phyloP scores from a whole-genome alignment of 2,329 filamentous ascomycete species.

The Penicillium sp. region DNA sequence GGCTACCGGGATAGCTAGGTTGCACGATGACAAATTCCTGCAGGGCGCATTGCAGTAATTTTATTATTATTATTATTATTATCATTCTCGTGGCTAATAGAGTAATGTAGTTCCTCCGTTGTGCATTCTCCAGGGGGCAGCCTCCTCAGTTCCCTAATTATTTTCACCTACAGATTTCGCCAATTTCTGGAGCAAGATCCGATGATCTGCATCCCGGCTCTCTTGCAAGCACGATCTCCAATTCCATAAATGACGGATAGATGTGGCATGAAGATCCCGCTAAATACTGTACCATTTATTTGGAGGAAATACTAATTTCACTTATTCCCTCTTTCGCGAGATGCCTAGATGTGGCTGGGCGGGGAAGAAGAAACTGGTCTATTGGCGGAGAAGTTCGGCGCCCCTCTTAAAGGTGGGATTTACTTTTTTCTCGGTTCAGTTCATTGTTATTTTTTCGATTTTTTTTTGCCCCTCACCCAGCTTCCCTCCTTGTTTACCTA shows the following conservation, averaged over 20 bases:
- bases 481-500: neutral
- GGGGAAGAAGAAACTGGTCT: neutral
- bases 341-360: constrained; percentile 1
- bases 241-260: constrained; percentile 21
- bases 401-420: neutral
- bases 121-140: constrained; percentile 18
- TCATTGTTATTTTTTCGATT: neutral
- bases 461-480: neutral
- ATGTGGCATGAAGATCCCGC: constrained; percentile 24
- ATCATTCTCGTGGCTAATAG: constrained; percentile 17
- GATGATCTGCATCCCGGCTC: constrained; percentile 33
- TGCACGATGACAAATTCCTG: constrained; percentile 30
- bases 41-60: constrained; percentile 15
- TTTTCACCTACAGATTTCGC: constrained; percentile 8
- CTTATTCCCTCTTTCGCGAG: neutral
- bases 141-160: constrained; percentile 8
- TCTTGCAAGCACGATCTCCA: constrained; percentile 34
- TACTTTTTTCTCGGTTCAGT: neutral
- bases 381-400: constrained; percentile 1
- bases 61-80: neutral
- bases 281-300: constrained; percentile 9
- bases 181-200: constrained; percentile 27
- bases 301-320: neutral
- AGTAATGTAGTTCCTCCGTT: constrained; percentile 21
- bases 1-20: constrained; percentile 24